Evolutionary conservation across 192 early-diverging fungal genomes (phyloP).

Genomic region (Podila clonocystis): DNA sequence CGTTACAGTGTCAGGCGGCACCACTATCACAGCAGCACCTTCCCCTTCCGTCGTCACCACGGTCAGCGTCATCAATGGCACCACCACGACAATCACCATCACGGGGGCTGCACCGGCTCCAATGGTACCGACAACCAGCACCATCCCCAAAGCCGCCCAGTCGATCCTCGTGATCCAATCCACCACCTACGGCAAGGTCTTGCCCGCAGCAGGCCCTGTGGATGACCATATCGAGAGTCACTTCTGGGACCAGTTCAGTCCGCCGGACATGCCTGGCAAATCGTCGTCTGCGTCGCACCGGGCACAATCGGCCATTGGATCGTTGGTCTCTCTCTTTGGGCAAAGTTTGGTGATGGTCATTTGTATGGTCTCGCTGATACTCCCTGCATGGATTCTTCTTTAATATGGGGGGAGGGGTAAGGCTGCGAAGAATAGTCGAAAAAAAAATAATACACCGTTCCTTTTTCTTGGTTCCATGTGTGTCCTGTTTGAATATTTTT

Average conservation of each 20-base stretch:
- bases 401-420: too few relatives aligned
- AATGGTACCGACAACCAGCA: not conserved
- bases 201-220: constrained; percentile 31
- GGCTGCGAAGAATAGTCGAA: too few relatives aligned
- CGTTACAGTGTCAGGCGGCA: not conserved
- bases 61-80: constrained; percentile 36
- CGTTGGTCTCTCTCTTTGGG: not conserved
- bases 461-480: too few relatives aligned
- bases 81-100: constrained; percentile 18
- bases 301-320: not conserved
- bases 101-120: not conserved
- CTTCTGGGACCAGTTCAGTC: constrained; percentile 36
- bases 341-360: too few relatives aligned
- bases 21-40: not conserved
- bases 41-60: constrained; percentile 14
- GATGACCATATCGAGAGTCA: constrained; percentile 32
- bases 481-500: too few relatives aligned
- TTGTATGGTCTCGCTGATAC: too few relatives aligned
- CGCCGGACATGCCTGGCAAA: not conserved
- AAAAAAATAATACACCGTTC: not conserved
- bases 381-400: too few relatives aligned
- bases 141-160: constrained; percentile 26
- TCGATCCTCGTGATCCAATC: constrained; percentile 32
- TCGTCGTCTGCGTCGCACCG: not conserved
- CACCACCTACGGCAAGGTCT: constrained; percentile 23